These are phyloP conservation scores for Neonectria neomacrospora DNA, from an alignment of 2,329 filamentous ascomycete species.

Conservation along the genomic window DNA sequence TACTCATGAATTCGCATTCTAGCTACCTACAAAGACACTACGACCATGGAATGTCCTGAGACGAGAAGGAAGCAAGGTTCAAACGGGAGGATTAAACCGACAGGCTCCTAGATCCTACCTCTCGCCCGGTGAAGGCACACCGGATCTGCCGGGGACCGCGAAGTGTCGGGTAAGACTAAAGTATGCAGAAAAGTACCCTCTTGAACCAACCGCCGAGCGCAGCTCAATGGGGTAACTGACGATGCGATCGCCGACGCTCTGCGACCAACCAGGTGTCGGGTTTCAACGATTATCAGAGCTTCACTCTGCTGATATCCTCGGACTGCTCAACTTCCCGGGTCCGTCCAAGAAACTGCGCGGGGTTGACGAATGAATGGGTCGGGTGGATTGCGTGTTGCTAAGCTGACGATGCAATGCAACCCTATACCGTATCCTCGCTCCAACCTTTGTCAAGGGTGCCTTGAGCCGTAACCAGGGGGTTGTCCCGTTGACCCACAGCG, in stretches of 20 bases:
- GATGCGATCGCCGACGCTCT: not conserved
- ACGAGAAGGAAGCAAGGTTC: not conserved
- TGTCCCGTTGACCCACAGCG: not conserved
- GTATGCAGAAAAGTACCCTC: not conserved
- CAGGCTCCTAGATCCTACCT: not conserved
- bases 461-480: not conserved
- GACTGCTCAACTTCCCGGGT: not conserved
- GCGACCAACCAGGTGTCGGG: not conserved
- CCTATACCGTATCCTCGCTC: not conserved
- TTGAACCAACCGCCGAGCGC: not conserved
- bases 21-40: not conserved
- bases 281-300: too few species aligned
- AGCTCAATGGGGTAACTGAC: not conserved
- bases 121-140: not conserved
- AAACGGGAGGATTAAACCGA: not conserved
- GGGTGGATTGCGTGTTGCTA: too few species aligned
- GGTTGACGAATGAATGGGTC: too few species aligned
- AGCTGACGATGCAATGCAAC: constrained; percentile 1
- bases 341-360: not conserved
- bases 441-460: not conserved
- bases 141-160: too few species aligned
- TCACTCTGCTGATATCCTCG: not conserved
- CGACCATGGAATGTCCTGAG: not conserved
- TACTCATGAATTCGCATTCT: not conserved
- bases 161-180: too few species aligned